A percentile compares a stretch with the other conserved stretches of the same genome.
Conservation (phyloP, 2,329 filamentous ascomycete species). For the Ceratocystis albifundus region DNA sequence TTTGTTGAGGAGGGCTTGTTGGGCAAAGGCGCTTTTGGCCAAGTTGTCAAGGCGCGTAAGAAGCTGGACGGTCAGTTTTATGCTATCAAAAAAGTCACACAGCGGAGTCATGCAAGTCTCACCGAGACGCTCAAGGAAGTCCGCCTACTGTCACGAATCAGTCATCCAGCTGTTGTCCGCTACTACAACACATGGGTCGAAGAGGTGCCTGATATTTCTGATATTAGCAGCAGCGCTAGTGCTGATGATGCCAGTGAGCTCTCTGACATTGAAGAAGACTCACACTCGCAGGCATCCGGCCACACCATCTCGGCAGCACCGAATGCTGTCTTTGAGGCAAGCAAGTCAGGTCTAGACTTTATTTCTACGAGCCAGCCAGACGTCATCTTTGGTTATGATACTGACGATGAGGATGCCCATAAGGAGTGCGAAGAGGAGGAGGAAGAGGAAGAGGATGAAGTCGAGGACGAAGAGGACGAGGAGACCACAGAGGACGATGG, state of each 20-base stretch:
- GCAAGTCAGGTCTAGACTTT: constrained; percentile 69
- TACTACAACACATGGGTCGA: constrained; percentile 97
- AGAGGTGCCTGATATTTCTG: constrained; percentile 41
- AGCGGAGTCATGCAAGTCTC: constrained; percentile 58
- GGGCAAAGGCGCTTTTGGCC: constrained; percentile 88
- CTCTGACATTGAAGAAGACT: constrained; percentile 29
- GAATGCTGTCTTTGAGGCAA: constrained; percentile 45
- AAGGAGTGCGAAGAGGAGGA: constrained; percentile 32
- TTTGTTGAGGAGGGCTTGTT: constrained; percentile 83
- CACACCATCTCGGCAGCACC: constrained; percentile 28
- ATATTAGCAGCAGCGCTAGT: constrained; percentile 37
- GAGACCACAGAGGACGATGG: background rate
- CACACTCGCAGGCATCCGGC: constrained; percentile 26
- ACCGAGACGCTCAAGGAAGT: constrained; percentile 79
- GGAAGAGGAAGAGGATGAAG: constrained; percentile 31
- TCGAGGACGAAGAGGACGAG: constrained; percentile 33
- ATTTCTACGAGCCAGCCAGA: constrained; percentile 51
- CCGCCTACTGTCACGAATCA: constrained; percentile 78
- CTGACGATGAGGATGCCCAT: constrained; percentile 32
- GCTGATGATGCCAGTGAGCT: constrained; percentile 44
- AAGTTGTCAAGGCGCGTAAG: constrained; percentile 90
- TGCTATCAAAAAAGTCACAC: constrained; percentile 91
- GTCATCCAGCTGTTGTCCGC: constrained; percentile 73
- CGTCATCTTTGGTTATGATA: constrained; percentile 60
- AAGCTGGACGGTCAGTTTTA: constrained; percentile 90